Percentiles rank a stretch among this genome's conserved stretches.
Evolutionary conservation across 306 rosid genomes (phyloP).

Genomic region (Dicorynia guianensis): DNA sequence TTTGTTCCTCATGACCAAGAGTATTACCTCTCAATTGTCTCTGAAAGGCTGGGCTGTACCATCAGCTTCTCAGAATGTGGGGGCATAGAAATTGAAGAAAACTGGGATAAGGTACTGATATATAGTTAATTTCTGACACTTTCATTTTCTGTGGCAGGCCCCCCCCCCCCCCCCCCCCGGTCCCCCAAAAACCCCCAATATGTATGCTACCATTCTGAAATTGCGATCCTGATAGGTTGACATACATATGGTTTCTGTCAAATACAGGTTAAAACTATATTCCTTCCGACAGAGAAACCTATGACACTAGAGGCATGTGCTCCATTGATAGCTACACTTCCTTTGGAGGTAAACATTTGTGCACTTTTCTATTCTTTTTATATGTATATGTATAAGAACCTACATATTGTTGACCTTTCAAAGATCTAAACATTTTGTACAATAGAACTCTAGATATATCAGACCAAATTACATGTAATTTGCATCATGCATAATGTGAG

Average conservation of each 20-base stretch:
- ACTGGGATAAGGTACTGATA: slow-evolving; percentile 78
- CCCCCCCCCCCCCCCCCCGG: too few relatives aligned
- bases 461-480: background rate
- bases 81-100: slow-evolving; percentile 84
- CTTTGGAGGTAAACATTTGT: slow-evolving; percentile 71
- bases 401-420: slow-evolving; percentile 3
- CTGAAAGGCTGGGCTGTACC: slow-evolving; percentile 78
- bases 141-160: too few relatives aligned
- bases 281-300: slow-evolving; percentile 74
- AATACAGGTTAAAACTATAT: slow-evolving; percentile 71
- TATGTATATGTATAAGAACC: background rate
- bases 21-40: slow-evolving; percentile 79
- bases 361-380: slow-evolving; percentile 13
- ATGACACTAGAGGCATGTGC: slow-evolving; percentile 74
- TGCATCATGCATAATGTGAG: background rate
- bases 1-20: slow-evolving; percentile 89
- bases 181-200: too few relatives aligned
- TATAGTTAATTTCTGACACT: background rate
- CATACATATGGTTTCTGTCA: background rate
- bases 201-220: slow-evolving; percentile 6
- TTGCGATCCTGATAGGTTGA: background rate
- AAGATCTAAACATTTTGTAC: background rate
- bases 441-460: slow-evolving; percentile 10
- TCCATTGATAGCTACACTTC: slow-evolving; percentile 87
- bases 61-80: slow-evolving; percentile 88